Conservation (phyloP, 257 asterid genomes). For the Scutellaria barbata region DNA sequence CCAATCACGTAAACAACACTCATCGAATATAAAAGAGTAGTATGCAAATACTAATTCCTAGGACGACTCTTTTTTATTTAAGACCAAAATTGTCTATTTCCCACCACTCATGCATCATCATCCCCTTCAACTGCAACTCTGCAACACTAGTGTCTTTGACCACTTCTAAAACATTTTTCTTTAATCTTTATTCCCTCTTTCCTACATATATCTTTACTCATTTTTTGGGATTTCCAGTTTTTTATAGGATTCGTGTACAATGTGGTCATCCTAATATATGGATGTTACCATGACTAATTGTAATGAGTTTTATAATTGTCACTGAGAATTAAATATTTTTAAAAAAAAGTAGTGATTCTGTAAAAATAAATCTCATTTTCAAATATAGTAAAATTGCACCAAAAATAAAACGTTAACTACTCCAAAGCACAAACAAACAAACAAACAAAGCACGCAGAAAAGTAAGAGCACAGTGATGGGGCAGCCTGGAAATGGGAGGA, state of each 20-base stretch:
- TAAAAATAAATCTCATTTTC: too few relatives aligned
- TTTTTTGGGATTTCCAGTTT: too few relatives aligned
- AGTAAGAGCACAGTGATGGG: neutral
- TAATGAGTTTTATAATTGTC: too few relatives aligned
- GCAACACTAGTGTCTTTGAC: neutral
- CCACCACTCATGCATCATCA: neutral
- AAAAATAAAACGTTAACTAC: neutral
- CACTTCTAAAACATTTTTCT: neutral
- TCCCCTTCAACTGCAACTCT: neutral
- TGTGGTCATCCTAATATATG: too few relatives aligned
- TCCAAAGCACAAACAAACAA: neutral
- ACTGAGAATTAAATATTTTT: too few relatives aligned
- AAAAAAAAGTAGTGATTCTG: too few relatives aligned
- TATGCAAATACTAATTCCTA: conserved; percentile 14
- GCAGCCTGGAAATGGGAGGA: neutral
- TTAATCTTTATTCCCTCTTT: too few relatives aligned
- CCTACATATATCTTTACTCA: too few relatives aligned
- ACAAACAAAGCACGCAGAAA: neutral
- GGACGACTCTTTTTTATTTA: neutral
- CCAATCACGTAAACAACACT: conserved; percentile 24
- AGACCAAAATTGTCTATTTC: conserved; percentile 7
- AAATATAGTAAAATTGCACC: too few relatives aligned
- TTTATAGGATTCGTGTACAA: too few relatives aligned
- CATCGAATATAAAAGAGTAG: neutral
- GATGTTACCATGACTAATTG: too few relatives aligned